Evolutionary conservation across 2,329 filamentous ascomycete species (phyloP).

Genomic region (Thelonectria blattea): DNA sequence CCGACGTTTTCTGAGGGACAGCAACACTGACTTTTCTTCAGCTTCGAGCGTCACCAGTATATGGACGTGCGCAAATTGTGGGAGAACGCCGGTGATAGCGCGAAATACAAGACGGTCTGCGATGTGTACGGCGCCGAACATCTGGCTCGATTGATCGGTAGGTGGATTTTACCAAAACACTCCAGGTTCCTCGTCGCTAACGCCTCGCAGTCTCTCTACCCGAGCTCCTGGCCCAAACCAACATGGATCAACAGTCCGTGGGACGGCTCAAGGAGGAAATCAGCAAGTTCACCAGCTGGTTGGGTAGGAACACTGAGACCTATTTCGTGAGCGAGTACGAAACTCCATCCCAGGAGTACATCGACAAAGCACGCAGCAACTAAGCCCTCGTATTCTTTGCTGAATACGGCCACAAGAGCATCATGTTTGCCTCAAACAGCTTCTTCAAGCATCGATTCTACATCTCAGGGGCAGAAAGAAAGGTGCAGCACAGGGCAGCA

Average conservation of each 20-base stretch:
- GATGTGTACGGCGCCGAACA: constrained; percentile 96
- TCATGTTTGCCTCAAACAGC: background rate
- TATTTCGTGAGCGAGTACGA: constrained; percentile 84
- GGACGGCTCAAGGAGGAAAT: constrained; percentile 89
- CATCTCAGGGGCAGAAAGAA: background rate
- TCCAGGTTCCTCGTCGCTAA: constrained; percentile 3
- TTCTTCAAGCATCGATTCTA: background rate
- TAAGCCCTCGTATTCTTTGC: constrained; percentile 31
- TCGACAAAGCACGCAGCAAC: constrained; percentile 66
- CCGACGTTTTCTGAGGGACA: background rate
- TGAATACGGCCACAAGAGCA: background rate
- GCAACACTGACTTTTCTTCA: constrained; percentile 45
- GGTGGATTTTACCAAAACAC: constrained; percentile 35
- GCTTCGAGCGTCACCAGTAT: constrained; percentile 91
- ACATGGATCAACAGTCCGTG: constrained; percentile 94
- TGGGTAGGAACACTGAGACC: constrained; percentile 74
- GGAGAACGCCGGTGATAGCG: constrained; percentile 65
- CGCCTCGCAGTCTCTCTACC: constrained; percentile 75
- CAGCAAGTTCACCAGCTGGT: constrained; percentile 83
- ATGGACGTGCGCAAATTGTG: constrained; percentile 76
- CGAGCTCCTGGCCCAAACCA: constrained; percentile 94
- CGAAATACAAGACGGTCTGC: constrained; percentile 72
- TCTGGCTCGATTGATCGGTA: constrained; percentile 86
- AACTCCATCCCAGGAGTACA: constrained; percentile 72
- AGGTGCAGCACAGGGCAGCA: background rate